These are phyloP conservation scores for Sanguinoderma infundibulare DNA, from an alignment of 1,284 basidiomycete species.

Conservation along the genomic window DNA sequence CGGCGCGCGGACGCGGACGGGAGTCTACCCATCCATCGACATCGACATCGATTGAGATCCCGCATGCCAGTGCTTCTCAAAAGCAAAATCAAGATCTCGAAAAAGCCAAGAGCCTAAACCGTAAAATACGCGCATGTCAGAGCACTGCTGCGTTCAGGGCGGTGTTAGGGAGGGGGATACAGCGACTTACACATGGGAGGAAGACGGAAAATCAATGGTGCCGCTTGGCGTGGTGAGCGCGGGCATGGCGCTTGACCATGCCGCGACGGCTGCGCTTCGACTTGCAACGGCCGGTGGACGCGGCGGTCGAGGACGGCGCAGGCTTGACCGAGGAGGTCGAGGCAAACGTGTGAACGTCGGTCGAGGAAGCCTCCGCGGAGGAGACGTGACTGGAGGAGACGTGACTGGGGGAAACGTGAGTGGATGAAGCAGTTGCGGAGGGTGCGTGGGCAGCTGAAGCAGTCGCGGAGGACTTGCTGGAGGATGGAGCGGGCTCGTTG, in stretches of 20 bases:
- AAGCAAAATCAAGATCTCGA: slow-evolving; percentile 35
- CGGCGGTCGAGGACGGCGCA: slow-evolving; percentile 20
- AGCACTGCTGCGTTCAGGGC: neutral
- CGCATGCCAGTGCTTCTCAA: slow-evolving; percentile 30
- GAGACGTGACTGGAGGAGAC: slow-evolving; percentile 14
- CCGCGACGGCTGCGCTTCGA: slow-evolving; percentile 25
- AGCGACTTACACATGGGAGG: slow-evolving; percentile 17
- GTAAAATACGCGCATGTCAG: slow-evolving; percentile 8
- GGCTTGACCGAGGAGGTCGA: slow-evolving; percentile 13
- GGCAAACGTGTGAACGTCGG: slow-evolving; percentile 13
- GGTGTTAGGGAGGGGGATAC: neutral
- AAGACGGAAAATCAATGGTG: slow-evolving; percentile 28
- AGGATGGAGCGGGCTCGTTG: slow-evolving; percentile 11
- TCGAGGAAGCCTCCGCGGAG: slow-evolving; percentile 19
- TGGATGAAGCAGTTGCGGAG: slow-evolving; percentile 7
- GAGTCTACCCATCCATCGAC: slow-evolving; percentile 27
- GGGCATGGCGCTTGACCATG: slow-evolving; percentile 31
- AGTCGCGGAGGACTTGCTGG: slow-evolving; percentile 14
- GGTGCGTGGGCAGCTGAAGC: slow-evolving; percentile 17
- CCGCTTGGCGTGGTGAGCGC: slow-evolving; percentile 30
- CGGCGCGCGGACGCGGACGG: slow-evolving; percentile 25
- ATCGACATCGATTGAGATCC: slow-evolving; percentile 26
- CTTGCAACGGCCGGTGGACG: slow-evolving; percentile 29
- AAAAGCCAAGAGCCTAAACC: slow-evolving; percentile 21
- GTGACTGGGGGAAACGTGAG: slow-evolving; percentile 9